Percentiles rank a stretch among this genome's conserved stretches.
phyloP scores from a whole-genome alignment of 345 rosid species.

The Angophora floribunda region DNA sequence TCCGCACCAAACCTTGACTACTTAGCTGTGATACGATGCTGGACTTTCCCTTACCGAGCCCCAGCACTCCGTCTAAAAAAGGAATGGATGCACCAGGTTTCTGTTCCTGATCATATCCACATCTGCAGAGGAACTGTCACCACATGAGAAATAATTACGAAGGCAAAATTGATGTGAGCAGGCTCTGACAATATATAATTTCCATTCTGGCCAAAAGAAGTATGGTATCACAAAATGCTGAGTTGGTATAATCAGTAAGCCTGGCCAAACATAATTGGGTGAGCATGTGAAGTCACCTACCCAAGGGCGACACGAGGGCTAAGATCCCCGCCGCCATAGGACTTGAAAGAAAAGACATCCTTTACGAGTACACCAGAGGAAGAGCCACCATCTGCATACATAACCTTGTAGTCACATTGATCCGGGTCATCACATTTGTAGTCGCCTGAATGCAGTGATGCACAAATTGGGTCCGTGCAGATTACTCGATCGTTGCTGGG shows the following conservation, averaged over 20 bases:
- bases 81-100: conserved; percentile 40
- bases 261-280: not conserved
- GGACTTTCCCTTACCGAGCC: conserved; percentile 85
- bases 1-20: conserved; percentile 48
- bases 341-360: conserved; percentile 60
- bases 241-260: not conserved
- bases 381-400: conserved; percentile 87
- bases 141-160: not conserved
- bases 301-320: conserved; percentile 70
- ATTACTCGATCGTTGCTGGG: conserved; percentile 59
- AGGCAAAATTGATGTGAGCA: not conserved
- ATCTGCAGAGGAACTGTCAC: conserved; percentile 21
- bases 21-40: conserved; percentile 78
- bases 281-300: conserved; percentile 16
- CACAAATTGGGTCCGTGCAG: conserved; percentile 69
- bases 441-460: conserved; percentile 40
- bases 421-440: conserved; percentile 41
- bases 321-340: conserved; percentile 35
- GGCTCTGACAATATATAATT: not conserved
- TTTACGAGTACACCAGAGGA: conserved; percentile 81
- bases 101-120: conserved; percentile 64
- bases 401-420: conserved; percentile 87
- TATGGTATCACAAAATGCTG: not conserved
- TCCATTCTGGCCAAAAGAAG: not conserved
- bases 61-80: conserved; percentile 85